Evolutionary conservation across 805 yeast species (phyloP), one percentile per base, ranked within the genome.

Genomic region (Metschnikowia drakensbergensis): DNA sequence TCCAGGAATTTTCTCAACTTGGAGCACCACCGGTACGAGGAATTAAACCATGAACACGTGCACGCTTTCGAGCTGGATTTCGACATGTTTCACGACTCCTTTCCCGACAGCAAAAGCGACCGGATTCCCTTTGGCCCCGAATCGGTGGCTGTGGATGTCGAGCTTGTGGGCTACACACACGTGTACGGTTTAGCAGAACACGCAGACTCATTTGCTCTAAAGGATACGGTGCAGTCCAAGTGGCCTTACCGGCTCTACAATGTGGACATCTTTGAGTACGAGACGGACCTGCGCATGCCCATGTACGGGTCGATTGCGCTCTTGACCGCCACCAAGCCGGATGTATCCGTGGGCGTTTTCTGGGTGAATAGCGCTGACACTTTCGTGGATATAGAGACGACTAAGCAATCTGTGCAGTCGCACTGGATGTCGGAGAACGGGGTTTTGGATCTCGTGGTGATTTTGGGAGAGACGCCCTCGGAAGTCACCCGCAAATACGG

Each of bases 161-260:
- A 80, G 0, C 83, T 94, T 54, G 61, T 67, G 3, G 83, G 81
- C 0, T 84, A 75, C 55, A 63, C 71, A 4, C 76, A 84, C 58
- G 86, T 88, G 1, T 94, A 80, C 64, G 99, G 99, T n/a, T 86
- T 94, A 38, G 98, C 99, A 0, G 99, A 94, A 65, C 99, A 94
- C 61, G 92, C 98, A 0, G 96, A 88, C 57, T 71, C 85, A 0
- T 67, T 94, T 42, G 74, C 84, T 17, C 71, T 94, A 55, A 81
- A 82, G 48, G 92, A 87, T 54, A 91, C 98, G 0, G 57, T 69
- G 0, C 61, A 55, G 9, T 49, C 69, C 1, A 86, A 84, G 47
- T 50, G 60, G 42, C 98, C 98, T 2, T 94, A 94, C 65, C 76
- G 99, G 39, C 71, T 94, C 37, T 94, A 70, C 73, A 92, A 94